phyloP scores from a whole-genome alignment of 2,329 filamentous ascomycete species.

The Rutstroemia sp. region DNA sequence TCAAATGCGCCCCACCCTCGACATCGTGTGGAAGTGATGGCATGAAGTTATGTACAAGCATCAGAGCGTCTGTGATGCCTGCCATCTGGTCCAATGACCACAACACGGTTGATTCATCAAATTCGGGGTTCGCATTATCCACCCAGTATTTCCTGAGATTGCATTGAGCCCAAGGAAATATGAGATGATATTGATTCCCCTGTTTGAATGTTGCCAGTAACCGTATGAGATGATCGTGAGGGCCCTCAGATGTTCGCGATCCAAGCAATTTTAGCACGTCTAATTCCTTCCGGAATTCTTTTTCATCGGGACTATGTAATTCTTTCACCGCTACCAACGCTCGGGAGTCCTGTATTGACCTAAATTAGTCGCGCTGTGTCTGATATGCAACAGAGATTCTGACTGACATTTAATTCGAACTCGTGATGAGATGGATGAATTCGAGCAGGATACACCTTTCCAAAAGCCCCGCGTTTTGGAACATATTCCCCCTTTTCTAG shows the following conservation, averaged over 20 bases:
- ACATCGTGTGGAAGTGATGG: conserved; percentile 6
- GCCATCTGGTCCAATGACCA: conserved; percentile 28
- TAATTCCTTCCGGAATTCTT: conserved; percentile 16
- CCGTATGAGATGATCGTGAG: conserved; percentile 23
- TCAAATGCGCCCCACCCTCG: background rate
- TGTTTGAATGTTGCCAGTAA: conserved; percentile 26
- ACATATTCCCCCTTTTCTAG: background rate
- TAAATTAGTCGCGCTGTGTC: background rate
- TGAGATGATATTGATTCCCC: conserved; percentile 21
- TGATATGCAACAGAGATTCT: too few relatives aligned
- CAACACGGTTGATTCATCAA: conserved; percentile 13
- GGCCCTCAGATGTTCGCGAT: background rate
- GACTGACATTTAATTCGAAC: conserved; percentile 6
- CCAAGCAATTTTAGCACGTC: conserved; percentile 12
- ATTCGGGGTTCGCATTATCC: conserved; percentile 3
- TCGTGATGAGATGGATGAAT: conserved; percentile 21
- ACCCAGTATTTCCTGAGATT: conserved; percentile 27
- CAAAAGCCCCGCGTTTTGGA: conserved; percentile 18
- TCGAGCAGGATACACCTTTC: conserved; percentile 16
- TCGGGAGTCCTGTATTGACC: conserved; percentile 7
- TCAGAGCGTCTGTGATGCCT: conserved; percentile 24
- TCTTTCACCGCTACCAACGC: conserved; percentile 17
- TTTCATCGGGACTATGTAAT: conserved; percentile 10
- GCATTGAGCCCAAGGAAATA: conserved; percentile 26
- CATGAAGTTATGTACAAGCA: conserved; percentile 22